phyloP scores from a whole-genome alignment of 2,329 filamentous ascomycete genomes.

The Teratosphaeria destructans region DNA sequence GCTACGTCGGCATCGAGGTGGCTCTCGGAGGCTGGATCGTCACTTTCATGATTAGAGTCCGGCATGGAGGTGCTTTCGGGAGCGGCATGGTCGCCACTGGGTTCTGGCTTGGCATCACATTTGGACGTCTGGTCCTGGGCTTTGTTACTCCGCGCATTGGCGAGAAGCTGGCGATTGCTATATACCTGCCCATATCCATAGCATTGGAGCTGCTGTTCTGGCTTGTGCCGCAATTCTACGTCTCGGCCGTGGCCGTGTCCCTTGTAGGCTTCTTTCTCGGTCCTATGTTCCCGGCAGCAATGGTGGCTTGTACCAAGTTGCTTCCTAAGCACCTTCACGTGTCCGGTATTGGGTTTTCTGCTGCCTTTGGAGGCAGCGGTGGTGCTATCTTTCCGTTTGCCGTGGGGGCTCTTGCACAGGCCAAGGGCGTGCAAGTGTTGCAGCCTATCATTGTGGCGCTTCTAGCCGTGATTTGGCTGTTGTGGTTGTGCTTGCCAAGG shows the following conservation, averaged over 20 bases:
- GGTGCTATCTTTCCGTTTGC: constrained; percentile 57
- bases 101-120: constrained; percentile 74
- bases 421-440: constrained; percentile 48
- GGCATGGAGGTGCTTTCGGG: constrained; percentile 57
- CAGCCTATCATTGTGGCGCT: constrained; percentile 50
- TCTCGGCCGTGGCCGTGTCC: constrained; percentile 60
- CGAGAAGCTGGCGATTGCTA: constrained; percentile 50
- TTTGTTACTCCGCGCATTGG: constrained; percentile 67
- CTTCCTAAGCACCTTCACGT: constrained; percentile 66
- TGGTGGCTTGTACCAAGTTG: constrained; percentile 64
- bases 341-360: constrained; percentile 68
- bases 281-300: constrained; percentile 64
- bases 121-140: constrained; percentile 61
- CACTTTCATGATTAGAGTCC: constrained; percentile 74
- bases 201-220: constrained; percentile 64
- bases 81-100: constrained; percentile 67
- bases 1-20: constrained; percentile 71
- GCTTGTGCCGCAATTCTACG: constrained; percentile 67
- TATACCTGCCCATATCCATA: constrained; percentile 56
- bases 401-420: constrained; percentile 58
- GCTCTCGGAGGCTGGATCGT: constrained; percentile 72
- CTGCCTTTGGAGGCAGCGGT: constrained; percentile 65
- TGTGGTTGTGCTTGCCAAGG: constrained; percentile 43
- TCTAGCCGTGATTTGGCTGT: constrained; percentile 38
- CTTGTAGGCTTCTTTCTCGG: constrained; percentile 72